Base-by-base conservation (phyloP, 768 basidiomycete genomes). In the Xerocomellus intermedius region DNA sequence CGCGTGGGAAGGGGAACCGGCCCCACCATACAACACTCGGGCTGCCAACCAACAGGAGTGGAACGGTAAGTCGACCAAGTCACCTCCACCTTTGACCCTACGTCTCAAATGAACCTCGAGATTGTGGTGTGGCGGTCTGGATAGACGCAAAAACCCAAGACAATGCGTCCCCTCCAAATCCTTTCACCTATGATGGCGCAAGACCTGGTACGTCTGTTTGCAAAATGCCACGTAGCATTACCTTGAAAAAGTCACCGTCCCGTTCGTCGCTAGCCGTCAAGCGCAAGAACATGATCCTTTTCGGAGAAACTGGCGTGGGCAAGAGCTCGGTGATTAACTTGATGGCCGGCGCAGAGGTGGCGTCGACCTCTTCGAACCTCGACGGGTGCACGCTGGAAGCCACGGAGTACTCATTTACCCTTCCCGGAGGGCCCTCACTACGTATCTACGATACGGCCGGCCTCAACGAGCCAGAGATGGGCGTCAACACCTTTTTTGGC, bases 261-360 rank as follows among this genome's bases (percentile, higher is more conserved):
- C 39, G 1, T 28, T 2, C 5, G 19, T 12, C 21, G 19, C 10
- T 14, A 54, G 36, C 42, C n/a, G 13, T 14, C 52, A 21, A 30
- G n/a, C 44, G 44, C 44, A 38, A 38, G 19, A 60, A 48, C 4
- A 26, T 60, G 7, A 21, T 59, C 22, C 33, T 59, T 5, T 59
- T 59, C 10, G 58, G 58, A 6, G 47, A 50, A 37, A 57, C 54
- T 2, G 57, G 57, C 4, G 57, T 37, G 3, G 56, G 54, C 9
- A 57, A 56, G 43, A 56, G 56, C 37, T 57, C 56, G 0, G 48
- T 57, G 4, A 58, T 58, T 42, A 58, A 58, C 33, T 10, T 59
- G 26, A 49, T 58, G 24, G 58, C 50, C 2, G 51, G 42, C 1
- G 14, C 2, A 2, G 19, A 50, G 7, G 30, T 60, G 6, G 52